phyloP scores from a whole-genome alignment of 1,139 yeast genomes.

The Geotrichum candidum region DNA sequence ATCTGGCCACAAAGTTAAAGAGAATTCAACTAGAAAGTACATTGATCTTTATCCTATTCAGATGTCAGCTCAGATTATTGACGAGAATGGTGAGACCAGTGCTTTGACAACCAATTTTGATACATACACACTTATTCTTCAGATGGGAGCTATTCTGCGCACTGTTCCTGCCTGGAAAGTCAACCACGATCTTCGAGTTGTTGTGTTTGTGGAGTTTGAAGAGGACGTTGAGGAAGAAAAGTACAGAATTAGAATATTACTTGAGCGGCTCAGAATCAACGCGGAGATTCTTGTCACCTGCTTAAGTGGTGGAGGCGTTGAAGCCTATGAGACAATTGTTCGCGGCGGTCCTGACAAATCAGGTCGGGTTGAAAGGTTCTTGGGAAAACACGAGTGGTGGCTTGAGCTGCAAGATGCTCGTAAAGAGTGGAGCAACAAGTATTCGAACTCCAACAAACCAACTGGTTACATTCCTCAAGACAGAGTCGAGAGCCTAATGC shows the following conservation, averaged over 20 bases:
- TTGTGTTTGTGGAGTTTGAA: conserved; percentile 78
- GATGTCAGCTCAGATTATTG: conserved; percentile 76
- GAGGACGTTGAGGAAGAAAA: conserved; percentile 68
- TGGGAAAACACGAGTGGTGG: conserved; percentile 58
- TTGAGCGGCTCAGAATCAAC: conserved; percentile 73
- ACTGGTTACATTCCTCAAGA: conserved; percentile 15
- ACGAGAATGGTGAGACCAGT: conserved; percentile 56
- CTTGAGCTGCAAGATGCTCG: conserved; percentile 54
- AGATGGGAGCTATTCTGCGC: conserved; percentile 82
- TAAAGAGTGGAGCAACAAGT: conserved; percentile 31
- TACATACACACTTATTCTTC: conserved; percentile 86
- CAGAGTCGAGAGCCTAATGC: conserved; percentile 14
- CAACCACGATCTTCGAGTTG: conserved; percentile 66
- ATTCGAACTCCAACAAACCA: background rate
- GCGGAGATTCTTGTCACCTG: conserved; percentile 72
- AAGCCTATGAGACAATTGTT: conserved; percentile 67
- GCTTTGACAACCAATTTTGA: conserved; percentile 85
- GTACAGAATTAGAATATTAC: conserved; percentile 51
- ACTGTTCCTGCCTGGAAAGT: conserved; percentile 92
- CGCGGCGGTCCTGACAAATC: conserved; percentile 47
- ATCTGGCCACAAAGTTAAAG: conserved; percentile 14
- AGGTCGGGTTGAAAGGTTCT: conserved; percentile 36
- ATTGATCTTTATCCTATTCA: conserved; percentile 94
- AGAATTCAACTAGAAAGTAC: conserved; percentile 28
- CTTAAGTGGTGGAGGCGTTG: conserved; percentile 53